A percentile compares a stretch with the other conserved stretches of the same genome.
Evolutionary conservation across 2,329 filamentous ascomycete genomes (phyloP).

Genomic region (Fusarium pininemorale): DNA sequence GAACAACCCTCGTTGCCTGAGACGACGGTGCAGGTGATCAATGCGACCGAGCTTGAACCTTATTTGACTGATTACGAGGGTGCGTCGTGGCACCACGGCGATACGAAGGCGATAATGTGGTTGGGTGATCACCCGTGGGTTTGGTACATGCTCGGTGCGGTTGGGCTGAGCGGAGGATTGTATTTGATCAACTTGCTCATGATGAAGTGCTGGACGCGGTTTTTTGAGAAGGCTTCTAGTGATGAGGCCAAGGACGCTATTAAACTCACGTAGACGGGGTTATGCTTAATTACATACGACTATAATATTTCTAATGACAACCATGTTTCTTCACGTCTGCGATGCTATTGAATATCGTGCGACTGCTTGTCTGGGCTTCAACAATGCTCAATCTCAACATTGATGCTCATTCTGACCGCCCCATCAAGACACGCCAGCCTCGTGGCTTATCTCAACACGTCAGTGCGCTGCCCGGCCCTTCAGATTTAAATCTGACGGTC

Average conservation of each 20-base stretch:
- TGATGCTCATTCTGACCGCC: neutral
- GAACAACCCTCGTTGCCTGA: slow-evolving; percentile 50
- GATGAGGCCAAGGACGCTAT: slow-evolving; percentile 31
- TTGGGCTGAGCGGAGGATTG: slow-evolving; percentile 37
- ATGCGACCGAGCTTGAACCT: slow-evolving; percentile 35
- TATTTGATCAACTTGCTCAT: slow-evolving; percentile 28
- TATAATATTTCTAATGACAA: slow-evolving; percentile 20
- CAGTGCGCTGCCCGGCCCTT: neutral
- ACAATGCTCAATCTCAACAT: neutral
- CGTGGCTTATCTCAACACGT: neutral
- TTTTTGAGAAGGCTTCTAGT: slow-evolving; percentile 7
- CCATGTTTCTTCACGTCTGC: neutral
- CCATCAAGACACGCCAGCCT: neutral
- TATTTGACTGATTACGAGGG: slow-evolving; percentile 51
- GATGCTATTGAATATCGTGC: neutral
- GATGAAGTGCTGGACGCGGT: slow-evolving; percentile 16
- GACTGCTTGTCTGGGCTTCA: neutral
- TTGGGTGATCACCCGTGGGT: slow-evolving; percentile 50
- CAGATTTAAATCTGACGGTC: neutral
- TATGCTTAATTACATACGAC: slow-evolving; percentile 9
- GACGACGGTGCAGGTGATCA: slow-evolving; percentile 42
- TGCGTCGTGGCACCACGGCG: slow-evolving; percentile 57
- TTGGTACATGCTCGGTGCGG: slow-evolving; percentile 44
- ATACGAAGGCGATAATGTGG: slow-evolving; percentile 60
- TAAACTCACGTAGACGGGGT: slow-evolving; percentile 31